Conservation (phyloP, 805 yeast species). For the Sungouiozyma intestinalis region DNA sequence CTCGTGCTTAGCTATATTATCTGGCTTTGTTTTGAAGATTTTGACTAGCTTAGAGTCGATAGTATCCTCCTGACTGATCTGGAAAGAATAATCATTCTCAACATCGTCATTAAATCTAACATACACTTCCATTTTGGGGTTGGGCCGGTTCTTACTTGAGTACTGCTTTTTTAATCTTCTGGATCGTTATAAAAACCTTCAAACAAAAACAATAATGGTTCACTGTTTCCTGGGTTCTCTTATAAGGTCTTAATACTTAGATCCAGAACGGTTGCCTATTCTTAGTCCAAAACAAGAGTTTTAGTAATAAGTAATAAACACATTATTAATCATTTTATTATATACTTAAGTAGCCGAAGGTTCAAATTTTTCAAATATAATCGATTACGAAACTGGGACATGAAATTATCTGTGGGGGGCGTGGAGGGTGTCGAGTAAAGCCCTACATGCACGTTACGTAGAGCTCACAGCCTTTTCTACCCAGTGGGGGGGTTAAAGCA, state of each 20-base stretch:
- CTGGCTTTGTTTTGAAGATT: slow-evolving; percentile 35
- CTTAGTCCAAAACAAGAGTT: background rate
- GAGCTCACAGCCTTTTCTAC: no score
- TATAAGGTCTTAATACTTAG: no score
- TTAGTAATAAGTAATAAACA: background rate
- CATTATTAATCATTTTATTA: background rate
- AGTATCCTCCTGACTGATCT: slow-evolving; percentile 47
- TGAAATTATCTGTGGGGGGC: background rate
- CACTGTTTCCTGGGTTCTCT: no score
- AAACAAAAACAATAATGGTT: no score
- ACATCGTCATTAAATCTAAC: slow-evolving; percentile 75
- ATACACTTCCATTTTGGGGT: slow-evolving; percentile 33
- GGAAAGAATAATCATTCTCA: slow-evolving; percentile 86
- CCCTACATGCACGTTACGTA: no score
- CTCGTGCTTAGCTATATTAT: background rate
- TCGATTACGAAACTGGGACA: background rate
- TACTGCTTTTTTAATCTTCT: no score
- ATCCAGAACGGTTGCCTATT: no score
- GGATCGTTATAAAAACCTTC: background rate
- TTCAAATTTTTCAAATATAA: background rate
- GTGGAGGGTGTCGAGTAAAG: no score
- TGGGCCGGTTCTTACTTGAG: background rate
- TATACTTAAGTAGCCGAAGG: background rate
- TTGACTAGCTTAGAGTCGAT: slow-evolving; percentile 47
- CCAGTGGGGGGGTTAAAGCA: background rate